These are phyloP conservation scores for Epichloe brachyelytri DNA, from an alignment of 2,329 filamentous ascomycete genomes.

Conservation along the genomic window DNA sequence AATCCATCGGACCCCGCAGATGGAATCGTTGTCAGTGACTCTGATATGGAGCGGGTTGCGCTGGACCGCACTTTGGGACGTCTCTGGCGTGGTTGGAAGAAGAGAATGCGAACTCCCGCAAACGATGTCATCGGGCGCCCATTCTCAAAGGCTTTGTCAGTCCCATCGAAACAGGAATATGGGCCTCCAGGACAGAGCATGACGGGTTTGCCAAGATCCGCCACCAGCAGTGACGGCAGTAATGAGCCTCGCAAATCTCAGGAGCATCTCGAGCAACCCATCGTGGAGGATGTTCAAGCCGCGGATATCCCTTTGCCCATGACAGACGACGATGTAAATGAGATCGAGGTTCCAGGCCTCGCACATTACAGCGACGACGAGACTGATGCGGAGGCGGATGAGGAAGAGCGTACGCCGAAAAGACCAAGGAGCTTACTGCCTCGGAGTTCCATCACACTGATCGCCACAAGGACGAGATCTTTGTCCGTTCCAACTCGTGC, in stretches of 20 bases:
- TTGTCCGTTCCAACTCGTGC: constrained; percentile 34
- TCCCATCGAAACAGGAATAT: constrained; percentile 21
- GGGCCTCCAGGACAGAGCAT: constrained; percentile 21
- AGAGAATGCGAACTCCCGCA: constrained; percentile 53
- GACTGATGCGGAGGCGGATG: constrained; percentile 28
- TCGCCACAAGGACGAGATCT: constrained; percentile 29
- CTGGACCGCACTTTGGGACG: constrained; percentile 79
- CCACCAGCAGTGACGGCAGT: constrained; percentile 2
- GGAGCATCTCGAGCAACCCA: constrained; percentile 9
- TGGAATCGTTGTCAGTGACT: constrained; percentile 71
- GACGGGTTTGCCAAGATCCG: constrained; percentile 11
- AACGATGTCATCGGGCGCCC: constrained; percentile 34
- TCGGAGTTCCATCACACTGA: constrained; percentile 13
- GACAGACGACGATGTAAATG: constrained; percentile 54
- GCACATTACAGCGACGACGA: constrained; percentile 51
- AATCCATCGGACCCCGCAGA: constrained; percentile 40
- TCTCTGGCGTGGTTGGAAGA: constrained; percentile 92
- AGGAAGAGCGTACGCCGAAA: constrained; percentile 17
- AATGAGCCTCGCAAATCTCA: constrained; percentile 8
- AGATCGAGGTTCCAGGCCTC: constrained; percentile 69
- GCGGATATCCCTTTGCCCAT: constrained; percentile 52
- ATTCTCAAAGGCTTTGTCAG: constrained; percentile 33
- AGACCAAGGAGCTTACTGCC: constrained; percentile 35
- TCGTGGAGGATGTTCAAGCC: constrained; percentile 20
- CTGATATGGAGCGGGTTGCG: constrained; percentile 86